Percentiles rank a stretch among this genome's conserved stretches.
These are phyloP conservation scores for Flaveria sonorensis DNA, from an alignment of 129 eudicot genomes.

Conservation along the genomic window DNA sequence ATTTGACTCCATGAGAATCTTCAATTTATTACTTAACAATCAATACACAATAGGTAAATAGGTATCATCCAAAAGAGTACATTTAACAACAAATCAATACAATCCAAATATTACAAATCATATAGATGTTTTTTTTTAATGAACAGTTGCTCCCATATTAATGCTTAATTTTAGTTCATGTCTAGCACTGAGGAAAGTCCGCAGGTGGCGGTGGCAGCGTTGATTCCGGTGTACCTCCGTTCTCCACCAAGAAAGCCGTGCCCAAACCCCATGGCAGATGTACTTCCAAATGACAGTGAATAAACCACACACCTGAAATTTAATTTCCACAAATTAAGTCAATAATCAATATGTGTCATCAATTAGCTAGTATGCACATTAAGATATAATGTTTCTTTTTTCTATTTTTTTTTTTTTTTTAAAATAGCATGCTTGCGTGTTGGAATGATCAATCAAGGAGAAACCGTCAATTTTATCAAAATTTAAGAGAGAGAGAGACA, in stretches of 20 bases:
- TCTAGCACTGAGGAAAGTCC: slow-evolving; percentile 62
- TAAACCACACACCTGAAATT: slow-evolving; percentile 60
- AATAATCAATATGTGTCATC: too few species aligned
- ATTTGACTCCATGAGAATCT: too few species aligned
- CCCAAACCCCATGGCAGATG: slow-evolving; percentile 80
- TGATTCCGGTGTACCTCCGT: slow-evolving; percentile 62
- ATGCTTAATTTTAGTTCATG: too few species aligned
- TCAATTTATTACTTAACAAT: background rate
- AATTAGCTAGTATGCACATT: too few species aligned
- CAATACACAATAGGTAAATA: background rate
- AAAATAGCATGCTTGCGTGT: too few species aligned
- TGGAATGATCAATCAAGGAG: too few species aligned
- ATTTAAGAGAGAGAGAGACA: too few species aligned
- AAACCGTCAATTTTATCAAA: too few species aligned
- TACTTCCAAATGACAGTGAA: slow-evolving; percentile 80
- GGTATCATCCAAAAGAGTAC: background rate
- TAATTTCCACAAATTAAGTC: background rate
- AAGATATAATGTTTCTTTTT: too few species aligned
- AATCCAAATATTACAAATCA: background rate
- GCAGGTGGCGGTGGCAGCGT: slow-evolving; percentile 79
- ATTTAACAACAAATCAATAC: slow-evolving; percentile 2
- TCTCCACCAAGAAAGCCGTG: slow-evolving; percentile 59
- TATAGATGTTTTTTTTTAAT: background rate
- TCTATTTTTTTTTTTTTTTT: too few species aligned
- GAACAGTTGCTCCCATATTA: background rate